These are phyloP conservation scores for Pyrenula massariospora DNA, from an alignment of 495 filamentous ascomycete species.

Conservation along the genomic window DNA sequence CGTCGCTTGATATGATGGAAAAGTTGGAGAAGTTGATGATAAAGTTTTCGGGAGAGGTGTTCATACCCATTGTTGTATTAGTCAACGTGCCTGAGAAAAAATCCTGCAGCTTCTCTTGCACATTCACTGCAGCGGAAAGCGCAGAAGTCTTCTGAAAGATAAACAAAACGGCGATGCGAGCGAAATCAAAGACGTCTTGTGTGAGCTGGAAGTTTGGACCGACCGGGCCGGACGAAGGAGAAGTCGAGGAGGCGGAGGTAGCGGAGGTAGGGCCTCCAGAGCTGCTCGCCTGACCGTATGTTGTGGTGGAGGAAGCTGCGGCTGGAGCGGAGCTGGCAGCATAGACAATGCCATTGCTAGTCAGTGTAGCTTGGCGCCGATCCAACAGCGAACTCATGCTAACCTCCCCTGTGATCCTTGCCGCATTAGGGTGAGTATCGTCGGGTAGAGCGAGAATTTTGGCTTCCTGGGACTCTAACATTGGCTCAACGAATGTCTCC, in stretches of 20 bases:
- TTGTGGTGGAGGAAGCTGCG: conserved; percentile 6
- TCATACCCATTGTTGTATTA: conserved; percentile 7
- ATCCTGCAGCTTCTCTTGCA: conserved; percentile 21
- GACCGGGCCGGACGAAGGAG: conserved; percentile 5
- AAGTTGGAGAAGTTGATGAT: conserved; percentile 29
- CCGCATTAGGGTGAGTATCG: not conserved
- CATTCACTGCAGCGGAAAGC: conserved; percentile 20
- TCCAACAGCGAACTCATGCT: not conserved
- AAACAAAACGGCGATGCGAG: conserved; percentile 34
- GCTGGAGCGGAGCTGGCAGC: conserved; percentile 7
- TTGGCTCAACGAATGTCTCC: not conserved
- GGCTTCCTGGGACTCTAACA: not conserved
- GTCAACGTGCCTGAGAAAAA: conserved; percentile 19
- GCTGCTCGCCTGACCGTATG: too few relatives aligned
- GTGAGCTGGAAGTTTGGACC: conserved; percentile 5
- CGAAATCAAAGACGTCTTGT: conserved; percentile 29
- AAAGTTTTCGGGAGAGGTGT: conserved; percentile 16
- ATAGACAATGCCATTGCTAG: conserved; percentile 32
- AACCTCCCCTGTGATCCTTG: not conserved
- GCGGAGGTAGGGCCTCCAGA: conserved; percentile 11
- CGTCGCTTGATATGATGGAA: conserved; percentile 28
- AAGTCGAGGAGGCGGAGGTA: conserved; percentile 7
- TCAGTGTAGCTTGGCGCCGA: conserved; percentile 11
- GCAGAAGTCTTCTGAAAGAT: conserved; percentile 35
- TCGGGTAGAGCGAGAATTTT: not conserved